Evolutionary conservation across 75 land plant genomes (phyloP), one percentile per base, ranked within the genome.

Genomic region (Pinus albicaulis): DNA sequence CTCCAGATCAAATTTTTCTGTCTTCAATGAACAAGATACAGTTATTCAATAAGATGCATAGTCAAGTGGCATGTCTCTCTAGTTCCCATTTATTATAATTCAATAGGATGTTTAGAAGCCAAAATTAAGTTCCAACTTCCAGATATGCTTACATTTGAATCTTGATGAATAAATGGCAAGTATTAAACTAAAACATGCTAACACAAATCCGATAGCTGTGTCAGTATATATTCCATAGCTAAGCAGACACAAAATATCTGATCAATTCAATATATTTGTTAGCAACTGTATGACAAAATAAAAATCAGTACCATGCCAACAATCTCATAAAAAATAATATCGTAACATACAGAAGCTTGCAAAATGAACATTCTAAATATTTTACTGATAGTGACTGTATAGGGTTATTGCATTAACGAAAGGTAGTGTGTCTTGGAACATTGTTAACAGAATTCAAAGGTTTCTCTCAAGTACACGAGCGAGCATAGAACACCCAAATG

Each of bases 1-100:
- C 83, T 92, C 94, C 76, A 92, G 76, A 77, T 92, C 94, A 59
- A 92, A 82, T 44, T 92, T 92, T 84, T 88, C 90, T 76, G 85
- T 83, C 90, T 88, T 65, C 66, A 80, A 41, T 56, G 14, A 16
- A 23, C 48, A 58, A 36, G 41, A 60, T 57, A 36, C 0, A 20
- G 44, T 66, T 38, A 66, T 66, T 66, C 48, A 38, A 41, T 66
- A 66, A 66, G 23, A 66, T 38, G 23, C 48, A 36, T 11, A 38
- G 25, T 36, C 38, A 38, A 44, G 48, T 44, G 48, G 13, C 8
- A 38, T 28, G n/a, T 4, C n/a, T 7, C 71, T 66, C 7, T 7
- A 41, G n/a, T n/a, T 34, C 48, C 19, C 0, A 19, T 65, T 34
- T 65, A 36, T 7, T 65, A 34, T 16, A 65, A 19, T 34, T 25